Evolutionary conservation across 1,139 yeast species (phyloP).

Genomic region (Meyerozyma athensensis): DNA sequence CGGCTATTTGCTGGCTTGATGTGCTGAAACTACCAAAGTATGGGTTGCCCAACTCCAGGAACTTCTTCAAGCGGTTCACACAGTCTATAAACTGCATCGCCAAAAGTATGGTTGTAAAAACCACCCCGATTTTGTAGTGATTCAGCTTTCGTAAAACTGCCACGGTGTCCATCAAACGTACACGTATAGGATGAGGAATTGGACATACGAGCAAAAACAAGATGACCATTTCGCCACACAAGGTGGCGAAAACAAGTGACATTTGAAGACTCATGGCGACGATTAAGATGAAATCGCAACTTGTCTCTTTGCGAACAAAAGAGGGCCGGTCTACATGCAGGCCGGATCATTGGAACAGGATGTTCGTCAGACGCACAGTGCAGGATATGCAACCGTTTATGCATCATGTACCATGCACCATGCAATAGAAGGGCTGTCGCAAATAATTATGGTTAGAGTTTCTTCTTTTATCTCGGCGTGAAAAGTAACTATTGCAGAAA

Average conservation of each 20-base stretch:
- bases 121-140: constrained; percentile 46
- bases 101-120: constrained; percentile 43
- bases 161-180: constrained; percentile 36
- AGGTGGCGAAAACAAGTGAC: constrained; percentile 39
- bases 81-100: constrained; percentile 59
- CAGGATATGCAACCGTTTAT: too few species aligned
- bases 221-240: constrained; percentile 51
- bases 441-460: too few species aligned
- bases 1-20: constrained; percentile 9
- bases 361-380: too few species aligned
- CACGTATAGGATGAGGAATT: constrained; percentile 53
- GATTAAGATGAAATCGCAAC: neutral
- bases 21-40: constrained; percentile 16
- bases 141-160: constrained; percentile 29
- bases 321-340: too few species aligned
- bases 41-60: constrained; percentile 22
- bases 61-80: constrained; percentile 40
- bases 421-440: neutral
- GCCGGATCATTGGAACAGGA: too few species aligned
- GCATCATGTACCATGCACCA: neutral
- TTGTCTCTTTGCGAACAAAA: too few species aligned
- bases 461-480: too few species aligned
- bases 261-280: constrained; percentile 42
- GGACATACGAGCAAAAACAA: constrained; percentile 56
- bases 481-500: too few species aligned